These are phyloP conservation scores for Cercospora sesami DNA, from an alignment of 2,329 filamentous ascomycete species.

Conservation along the genomic window DNA sequence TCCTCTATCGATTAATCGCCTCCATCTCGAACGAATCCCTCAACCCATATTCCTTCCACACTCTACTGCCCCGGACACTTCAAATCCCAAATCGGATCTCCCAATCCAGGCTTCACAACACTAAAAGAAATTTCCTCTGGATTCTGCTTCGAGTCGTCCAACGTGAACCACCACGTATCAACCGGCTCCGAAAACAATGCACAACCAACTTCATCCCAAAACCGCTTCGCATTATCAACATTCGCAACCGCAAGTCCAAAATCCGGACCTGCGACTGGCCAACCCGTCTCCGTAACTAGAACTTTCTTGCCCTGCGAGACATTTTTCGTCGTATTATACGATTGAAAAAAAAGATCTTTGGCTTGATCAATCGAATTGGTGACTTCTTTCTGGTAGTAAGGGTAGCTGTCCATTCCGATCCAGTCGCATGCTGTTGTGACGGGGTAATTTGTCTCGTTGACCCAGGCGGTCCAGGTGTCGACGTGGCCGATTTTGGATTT, in stretches of 20 bases:
- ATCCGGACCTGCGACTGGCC: constrained; percentile 70
- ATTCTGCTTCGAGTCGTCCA: constrained; percentile 10
- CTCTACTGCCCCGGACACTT: neutral
- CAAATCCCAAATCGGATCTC: constrained; percentile 26
- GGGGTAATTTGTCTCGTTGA: constrained; percentile 67
- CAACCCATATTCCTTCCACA: neutral
- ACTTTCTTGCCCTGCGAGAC: constrained; percentile 67
- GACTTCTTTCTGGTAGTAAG: constrained; percentile 74
- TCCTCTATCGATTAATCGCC: neutral
- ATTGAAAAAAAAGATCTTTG: constrained; percentile 66
- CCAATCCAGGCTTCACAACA: constrained; percentile 41
- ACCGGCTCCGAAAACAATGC: constrained; percentile 57
- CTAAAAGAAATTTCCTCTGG: constrained; percentile 21
- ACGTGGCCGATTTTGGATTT: constrained; percentile 72
- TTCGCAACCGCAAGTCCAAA: constrained; percentile 64
- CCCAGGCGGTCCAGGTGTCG: constrained; percentile 63
- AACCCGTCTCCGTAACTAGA: constrained; percentile 87
- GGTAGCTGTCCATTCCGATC: constrained; percentile 77
- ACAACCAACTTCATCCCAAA: constrained; percentile 79
- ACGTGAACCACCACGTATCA: constrained; percentile 65
- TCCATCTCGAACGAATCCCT: neutral
- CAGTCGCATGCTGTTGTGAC: constrained; percentile 72
- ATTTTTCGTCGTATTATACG: constrained; percentile 60
- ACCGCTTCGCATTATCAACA: constrained; percentile 69
- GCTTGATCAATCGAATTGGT: constrained; percentile 65